Base-by-base conservation (phyloP, 2,329 filamentous ascomycete genomes). In the Aspergillus hiratsukae region DNA sequence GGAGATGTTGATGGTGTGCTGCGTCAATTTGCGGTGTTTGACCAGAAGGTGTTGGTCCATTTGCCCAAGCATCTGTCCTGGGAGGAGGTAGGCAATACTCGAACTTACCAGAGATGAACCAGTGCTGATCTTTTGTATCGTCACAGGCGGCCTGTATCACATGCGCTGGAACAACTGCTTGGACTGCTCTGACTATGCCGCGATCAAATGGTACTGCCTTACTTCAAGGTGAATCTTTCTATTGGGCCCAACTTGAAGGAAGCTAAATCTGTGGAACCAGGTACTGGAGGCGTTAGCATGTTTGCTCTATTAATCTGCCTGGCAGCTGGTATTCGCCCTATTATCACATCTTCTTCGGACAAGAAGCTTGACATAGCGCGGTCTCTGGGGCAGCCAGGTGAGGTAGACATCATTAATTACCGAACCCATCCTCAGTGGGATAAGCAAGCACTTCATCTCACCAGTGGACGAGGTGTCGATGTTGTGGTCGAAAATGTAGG, bases 341-440 rank as follows among this genome's bases (percentile, higher is more conserved):
- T 60, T 31, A 49, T 60, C 41, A 60, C 55, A 9, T 60, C 58
- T 3, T 60, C 58, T 5, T 53, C 49, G 5, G 55, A 60, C 19
- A 21, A 49, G 23, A 60, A 60, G 37, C 58, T 60, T 0, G 48
- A 49, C 2, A n/a, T 21, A 3, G 52, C 35, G 29, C 53, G 25
- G 3, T 37, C 52, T 1, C n/a, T 55, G 14, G 50, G 45, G 14
- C 14, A 27, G 0, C 9, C 46, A 4, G 49, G 53, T 1, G 37
- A n/a, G 2, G 48, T 56, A 7, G 28, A 58, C 17, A 56, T 50
- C 1, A 60, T 60, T 49, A 60, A 60, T 23, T 60, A 60, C 43
- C 41, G 27, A 17, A 28, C 45, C 3, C 50, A 55, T 8, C 52
- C 55, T 4, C 4, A 57, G 4, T 57, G 58, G 55, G 37, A 51